phyloP scores from a whole-genome alignment of 208 protist species.

The Crithidia fasciculata region DNA sequence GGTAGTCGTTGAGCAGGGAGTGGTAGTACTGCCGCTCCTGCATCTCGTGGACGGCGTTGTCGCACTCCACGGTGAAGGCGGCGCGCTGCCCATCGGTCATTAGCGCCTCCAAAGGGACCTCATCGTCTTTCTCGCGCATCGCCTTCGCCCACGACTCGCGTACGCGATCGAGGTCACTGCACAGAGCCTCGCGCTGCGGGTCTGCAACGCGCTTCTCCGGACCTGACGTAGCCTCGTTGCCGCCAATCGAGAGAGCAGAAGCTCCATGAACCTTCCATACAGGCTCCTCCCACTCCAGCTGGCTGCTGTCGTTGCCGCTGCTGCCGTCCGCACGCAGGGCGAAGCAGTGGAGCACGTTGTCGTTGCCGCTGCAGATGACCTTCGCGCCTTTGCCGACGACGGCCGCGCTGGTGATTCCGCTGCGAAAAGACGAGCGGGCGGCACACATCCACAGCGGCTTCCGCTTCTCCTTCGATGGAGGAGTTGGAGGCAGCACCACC shows the following conservation, averaged over 20 bases:
- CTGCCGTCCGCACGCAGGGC: slow-evolving; percentile 13
- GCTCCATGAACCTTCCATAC: slow-evolving; percentile 26
- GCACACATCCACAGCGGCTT: slow-evolving; percentile 45
- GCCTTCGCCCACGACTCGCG: slow-evolving; percentile 53
- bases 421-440: slow-evolving; percentile 52
- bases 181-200: slow-evolving; percentile 9
- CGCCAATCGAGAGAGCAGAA: background rate
- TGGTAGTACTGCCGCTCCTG: slow-evolving; percentile 75
- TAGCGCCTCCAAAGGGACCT: slow-evolving; percentile 70
- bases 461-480: slow-evolving; percentile 84
- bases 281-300: slow-evolving; percentile 45
- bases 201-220: background rate
- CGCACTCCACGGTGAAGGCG: slow-evolving; percentile 68
- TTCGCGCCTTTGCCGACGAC: slow-evolving; percentile 17
- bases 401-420: slow-evolving; percentile 49
- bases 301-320: background rate
- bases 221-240: background rate
- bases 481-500: slow-evolving; percentile 55
- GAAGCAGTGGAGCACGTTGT: slow-evolving; percentile 30
- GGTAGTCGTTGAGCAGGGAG: slow-evolving; percentile 76
- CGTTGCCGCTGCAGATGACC: slow-evolving; percentile 29
- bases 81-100: slow-evolving; percentile 60
- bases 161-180: slow-evolving; percentile 34
- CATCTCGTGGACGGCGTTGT: slow-evolving; percentile 59
- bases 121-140: slow-evolving; percentile 41